A percentile compares a stretch with the other conserved stretches of the same genome.
These are phyloP conservation scores for Cutaneotrichosporon sp. DNA, from an alignment of 1,284 basidiomycete species.

Conservation along the genomic window DNA sequence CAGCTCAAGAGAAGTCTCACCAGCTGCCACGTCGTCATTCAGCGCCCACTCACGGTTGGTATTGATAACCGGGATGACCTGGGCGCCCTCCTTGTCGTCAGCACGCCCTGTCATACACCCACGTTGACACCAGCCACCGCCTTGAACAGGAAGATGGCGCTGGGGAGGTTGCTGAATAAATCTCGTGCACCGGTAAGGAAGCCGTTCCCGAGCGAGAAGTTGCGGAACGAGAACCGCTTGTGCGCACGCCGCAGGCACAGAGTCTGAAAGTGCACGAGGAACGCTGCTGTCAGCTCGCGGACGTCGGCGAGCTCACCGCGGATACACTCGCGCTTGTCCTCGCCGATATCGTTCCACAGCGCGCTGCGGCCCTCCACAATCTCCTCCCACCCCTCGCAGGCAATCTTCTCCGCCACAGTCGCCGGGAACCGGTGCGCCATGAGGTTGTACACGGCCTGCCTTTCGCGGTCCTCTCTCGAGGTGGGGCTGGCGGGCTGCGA, in stretches of 20 bases:
- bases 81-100: constrained; percentile 32
- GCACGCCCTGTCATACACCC: constrained; percentile 10
- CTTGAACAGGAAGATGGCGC: constrained; percentile 93
- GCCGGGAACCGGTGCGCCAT: constrained; percentile 78
- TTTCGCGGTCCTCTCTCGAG: constrained; percentile 35
- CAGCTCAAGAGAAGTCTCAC: neutral
- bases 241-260: constrained; percentile 83
- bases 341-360: constrained; percentile 86
- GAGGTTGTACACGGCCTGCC: constrained; percentile 68
- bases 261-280: constrained; percentile 86
- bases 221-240: constrained; percentile 84
- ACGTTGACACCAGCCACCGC: constrained; percentile 72
- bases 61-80: constrained; percentile 80
- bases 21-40: constrained; percentile 9
- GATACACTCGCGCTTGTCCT: constrained; percentile 78
- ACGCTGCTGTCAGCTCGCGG: constrained; percentile 59
- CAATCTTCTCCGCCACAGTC: constrained; percentile 66
- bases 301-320: constrained; percentile 37
- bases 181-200: constrained; percentile 81
- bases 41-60: constrained; percentile 67
- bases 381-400: constrained; percentile 86
- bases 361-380: constrained; percentile 86
- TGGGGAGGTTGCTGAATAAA: constrained; percentile 86
- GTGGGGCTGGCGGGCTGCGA: constrained; percentile 39
- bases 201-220: constrained; percentile 77